These are phyloP conservation scores for Phlebopus sp. DNA, from an alignment of 1,284 basidiomycete species.

Conservation along the genomic window DNA sequence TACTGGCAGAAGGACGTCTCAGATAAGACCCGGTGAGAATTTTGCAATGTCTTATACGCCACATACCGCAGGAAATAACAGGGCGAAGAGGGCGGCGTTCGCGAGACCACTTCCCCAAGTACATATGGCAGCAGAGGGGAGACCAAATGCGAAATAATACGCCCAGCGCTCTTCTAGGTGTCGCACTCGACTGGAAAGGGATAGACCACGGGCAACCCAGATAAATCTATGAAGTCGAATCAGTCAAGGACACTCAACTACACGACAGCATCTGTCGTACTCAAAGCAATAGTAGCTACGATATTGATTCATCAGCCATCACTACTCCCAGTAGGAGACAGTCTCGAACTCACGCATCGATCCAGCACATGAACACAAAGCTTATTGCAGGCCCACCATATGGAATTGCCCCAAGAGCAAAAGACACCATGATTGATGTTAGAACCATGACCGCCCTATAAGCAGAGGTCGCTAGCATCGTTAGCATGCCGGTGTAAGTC, in stretches of 20 bases:
- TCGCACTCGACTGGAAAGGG: slow-evolving; percentile 63
- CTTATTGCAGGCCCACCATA: slow-evolving; percentile 55
- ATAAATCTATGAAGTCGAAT: slow-evolving; percentile 51
- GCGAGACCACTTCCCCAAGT: slow-evolving; percentile 69
- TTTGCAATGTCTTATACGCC: slow-evolving; percentile 14
- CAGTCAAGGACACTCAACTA: slow-evolving; percentile 5
- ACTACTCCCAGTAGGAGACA: slow-evolving; percentile 2
- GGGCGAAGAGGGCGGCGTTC: slow-evolving; percentile 74
- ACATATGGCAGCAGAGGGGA: slow-evolving; percentile 66
- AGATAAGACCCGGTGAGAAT: slow-evolving; percentile 2
- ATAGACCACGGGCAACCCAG: slow-evolving; percentile 72
- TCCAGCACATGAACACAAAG: slow-evolving; percentile 77
- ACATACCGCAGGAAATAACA: slow-evolving; percentile 71
- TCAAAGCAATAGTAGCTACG: slow-evolving; percentile 84
- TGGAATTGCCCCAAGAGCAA: slow-evolving; percentile 62
- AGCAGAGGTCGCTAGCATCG: slow-evolving; percentile 69
- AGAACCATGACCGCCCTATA: slow-evolving; percentile 78
- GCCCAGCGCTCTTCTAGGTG: slow-evolving; percentile 84
- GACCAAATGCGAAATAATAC: slow-evolving; percentile 80
- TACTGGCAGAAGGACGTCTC: slow-evolving; percentile 44
- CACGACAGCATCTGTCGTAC: slow-evolving; percentile 47
- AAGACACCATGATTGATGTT: slow-evolving; percentile 70
- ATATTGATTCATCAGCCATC: not conserved
- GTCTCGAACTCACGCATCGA: slow-evolving; percentile 66
- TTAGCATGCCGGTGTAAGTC: slow-evolving; percentile 70